phyloP scores from a whole-genome alignment of 139 green algal species.

The Pycnococcus provasolii region DNA sequence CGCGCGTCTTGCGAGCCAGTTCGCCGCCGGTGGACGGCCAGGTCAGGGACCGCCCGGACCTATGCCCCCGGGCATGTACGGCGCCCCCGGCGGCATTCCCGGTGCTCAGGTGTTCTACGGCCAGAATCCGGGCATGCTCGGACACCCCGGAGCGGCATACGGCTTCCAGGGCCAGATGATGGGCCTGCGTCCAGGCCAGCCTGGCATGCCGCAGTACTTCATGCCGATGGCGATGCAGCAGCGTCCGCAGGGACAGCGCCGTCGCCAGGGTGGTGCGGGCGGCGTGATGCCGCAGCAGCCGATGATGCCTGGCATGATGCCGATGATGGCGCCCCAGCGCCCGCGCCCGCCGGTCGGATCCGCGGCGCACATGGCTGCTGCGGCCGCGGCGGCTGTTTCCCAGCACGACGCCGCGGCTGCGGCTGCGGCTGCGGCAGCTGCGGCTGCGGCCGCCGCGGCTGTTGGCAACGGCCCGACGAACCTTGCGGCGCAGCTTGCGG shows the following conservation, averaged over 20 bases:
- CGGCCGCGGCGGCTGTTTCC: slow-evolving; percentile 5
- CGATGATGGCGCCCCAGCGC: background rate
- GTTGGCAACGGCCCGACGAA: background rate
- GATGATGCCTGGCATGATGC: slow-evolving; percentile 22
- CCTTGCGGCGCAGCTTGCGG: slow-evolving; percentile 31
- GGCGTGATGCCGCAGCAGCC: slow-evolving; percentile 10
- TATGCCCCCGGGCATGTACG: background rate
- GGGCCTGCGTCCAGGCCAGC: background rate
- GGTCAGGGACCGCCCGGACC: background rate
- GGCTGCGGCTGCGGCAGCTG: background rate
- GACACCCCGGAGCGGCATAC: slow-evolving; percentile 17
- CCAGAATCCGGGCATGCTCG: slow-evolving; percentile 14
- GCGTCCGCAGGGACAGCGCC: background rate
- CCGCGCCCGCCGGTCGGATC: background rate
- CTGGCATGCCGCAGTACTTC: slow-evolving; percentile 19
- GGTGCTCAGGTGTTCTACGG: slow-evolving; percentile 26
- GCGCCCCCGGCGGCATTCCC: slow-evolving; percentile 12
- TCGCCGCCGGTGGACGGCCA: slow-evolving; percentile 16
- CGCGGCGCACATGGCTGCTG: slow-evolving; percentile 2
- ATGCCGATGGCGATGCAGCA: slow-evolving; percentile 22
- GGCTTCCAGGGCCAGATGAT: slow-evolving; percentile 38
- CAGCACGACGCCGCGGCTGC: background rate
- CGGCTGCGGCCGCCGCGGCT: background rate
- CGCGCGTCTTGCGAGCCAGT: slow-evolving; percentile 37
- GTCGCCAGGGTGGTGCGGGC: slow-evolving; percentile 4